Evolutionary conservation across 345 rosid species (phyloP).

Genomic region (Moricandia moricandioides): DNA sequence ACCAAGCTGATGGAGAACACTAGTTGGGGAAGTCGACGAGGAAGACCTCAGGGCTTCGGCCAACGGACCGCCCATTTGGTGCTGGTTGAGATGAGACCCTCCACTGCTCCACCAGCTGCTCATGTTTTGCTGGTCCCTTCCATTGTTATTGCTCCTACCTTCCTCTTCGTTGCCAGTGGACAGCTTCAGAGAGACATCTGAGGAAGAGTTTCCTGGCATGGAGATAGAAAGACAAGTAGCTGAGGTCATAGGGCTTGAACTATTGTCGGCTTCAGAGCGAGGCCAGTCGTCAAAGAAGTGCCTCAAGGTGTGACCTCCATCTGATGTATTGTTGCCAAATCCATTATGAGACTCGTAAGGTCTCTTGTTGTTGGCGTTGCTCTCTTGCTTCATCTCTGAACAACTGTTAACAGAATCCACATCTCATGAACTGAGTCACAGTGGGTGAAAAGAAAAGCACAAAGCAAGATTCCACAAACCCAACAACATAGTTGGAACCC

Average conservation of each 20-base stretch:
- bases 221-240: slow-evolving; percentile 69
- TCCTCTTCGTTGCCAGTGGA: slow-evolving; percentile 63
- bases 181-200: slow-evolving; percentile 83
- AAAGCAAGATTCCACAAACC: neutral
- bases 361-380: slow-evolving; percentile 39
- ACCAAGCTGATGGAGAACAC: slow-evolving; percentile 65
- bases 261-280: slow-evolving; percentile 48
- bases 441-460: neutral
- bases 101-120: slow-evolving; percentile 66
- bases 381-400: slow-evolving; percentile 45
- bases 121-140: slow-evolving; percentile 50
- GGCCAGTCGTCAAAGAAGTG: slow-evolving; percentile 96
- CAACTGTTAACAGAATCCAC: slow-evolving; percentile 39
- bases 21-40: slow-evolving; percentile 62
- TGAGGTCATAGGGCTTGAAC: slow-evolving; percentile 41
- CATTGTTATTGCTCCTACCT: slow-evolving; percentile 28
- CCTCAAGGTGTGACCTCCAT: slow-evolving; percentile 62
- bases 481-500: neutral
- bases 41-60: slow-evolving; percentile 84
- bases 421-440: slow-evolving; percentile 7
- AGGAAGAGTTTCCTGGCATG: slow-evolving; percentile 64
- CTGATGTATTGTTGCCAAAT: slow-evolving; percentile 37
- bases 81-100: slow-evolving; percentile 42
- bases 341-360: slow-evolving; percentile 43
- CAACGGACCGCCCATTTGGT: slow-evolving; percentile 80